These are phyloP conservation scores for Amylocarpus encephaloides DNA, from an alignment of 2,329 filamentous ascomycete genomes.

Conservation along the genomic window DNA sequence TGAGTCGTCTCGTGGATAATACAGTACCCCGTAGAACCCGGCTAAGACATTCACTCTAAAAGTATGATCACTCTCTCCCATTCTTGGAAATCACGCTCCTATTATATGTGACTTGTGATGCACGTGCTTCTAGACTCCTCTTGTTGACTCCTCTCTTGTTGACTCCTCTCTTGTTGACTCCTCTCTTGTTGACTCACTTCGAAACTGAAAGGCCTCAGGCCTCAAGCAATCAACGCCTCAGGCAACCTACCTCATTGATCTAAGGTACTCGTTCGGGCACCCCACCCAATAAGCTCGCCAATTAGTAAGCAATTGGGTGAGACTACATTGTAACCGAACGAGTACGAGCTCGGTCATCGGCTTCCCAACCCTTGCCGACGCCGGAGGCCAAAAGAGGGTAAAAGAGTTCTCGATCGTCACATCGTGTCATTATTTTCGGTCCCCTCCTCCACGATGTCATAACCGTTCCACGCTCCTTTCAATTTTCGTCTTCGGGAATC, in stretches of 20 bases:
- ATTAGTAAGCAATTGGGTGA: background rate
- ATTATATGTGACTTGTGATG: too few relatives aligned
- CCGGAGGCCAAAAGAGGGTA: background rate
- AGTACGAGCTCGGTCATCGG: background rate
- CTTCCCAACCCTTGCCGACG: background rate
- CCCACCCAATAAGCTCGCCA: background rate
- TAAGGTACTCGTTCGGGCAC: too few relatives aligned
- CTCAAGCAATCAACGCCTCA: too few relatives aligned
- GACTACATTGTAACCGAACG: too few relatives aligned
- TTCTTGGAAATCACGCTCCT: too few relatives aligned
- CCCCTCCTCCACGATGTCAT: background rate
- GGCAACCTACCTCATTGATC: too few relatives aligned
- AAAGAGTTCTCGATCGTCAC: background rate
- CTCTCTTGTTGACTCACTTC: background rate
- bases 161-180: too few relatives aligned
- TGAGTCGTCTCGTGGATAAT: background rate
- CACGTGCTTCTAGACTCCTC: too few relatives aligned
- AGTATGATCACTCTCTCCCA: too few relatives aligned
- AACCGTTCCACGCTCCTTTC: background rate
- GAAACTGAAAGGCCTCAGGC: too few relatives aligned
- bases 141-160: too few relatives aligned
- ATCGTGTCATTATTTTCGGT: background rate
- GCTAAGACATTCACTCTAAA: background rate
- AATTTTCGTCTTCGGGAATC: conserved; percentile 2
- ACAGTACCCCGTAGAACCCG: too few relatives aligned